Evolutionary conservation across 2,329 filamentous ascomycete genomes (phyloP), one percentile per base, ranked within the genome.

Genomic region (Cordyceps sp.): DNA sequence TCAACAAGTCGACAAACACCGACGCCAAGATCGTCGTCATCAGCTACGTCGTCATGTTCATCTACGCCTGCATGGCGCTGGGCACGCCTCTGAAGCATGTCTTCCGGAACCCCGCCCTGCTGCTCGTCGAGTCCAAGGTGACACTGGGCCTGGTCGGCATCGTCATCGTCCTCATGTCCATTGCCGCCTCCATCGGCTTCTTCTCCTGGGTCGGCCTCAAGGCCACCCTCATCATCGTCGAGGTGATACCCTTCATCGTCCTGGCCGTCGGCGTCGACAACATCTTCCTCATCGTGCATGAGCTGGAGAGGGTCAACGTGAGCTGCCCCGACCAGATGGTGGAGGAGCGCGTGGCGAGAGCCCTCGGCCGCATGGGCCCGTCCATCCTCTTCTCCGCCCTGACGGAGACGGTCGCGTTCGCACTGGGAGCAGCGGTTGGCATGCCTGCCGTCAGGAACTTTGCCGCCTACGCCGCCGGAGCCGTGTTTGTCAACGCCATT

Each of bases 361-460:
- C 90, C 3, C 64, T 96, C n/a, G 88, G 90, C 16, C 75, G 90
- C 33, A 98, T 98, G 76, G 90, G 90, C 0, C 90, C 90, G 3
- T 96, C 88, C 2, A 96, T 98, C 33, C 67, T 98, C 14, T 76
- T 98, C 26, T 96, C 90, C 8, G 88, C 86, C n/a, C 66, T 82
- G 22, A 94, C 88, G 0, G 90, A 98, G 53, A 98, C 88, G 0
- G 75, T 86, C 17, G 86, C 88, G 3, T 98, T 98, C 53, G 78
- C 85, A 2, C 67, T 98, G 10, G 90, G 90, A 10, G 81, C 84
- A 26, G 88, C 90, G 38, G 92, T 94, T 6, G 86, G 86, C 30
- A 98, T 98, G 90, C 90, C 92, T 13, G 90, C 90, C 2, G 92
- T 98, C 27, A 75, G 85, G 39, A 98, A 98, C 55, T 98, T 98